phyloP scores from a whole-genome alignment of 2,329 filamentous ascomycete genomes.

The Verticillium longisporum region DNA sequence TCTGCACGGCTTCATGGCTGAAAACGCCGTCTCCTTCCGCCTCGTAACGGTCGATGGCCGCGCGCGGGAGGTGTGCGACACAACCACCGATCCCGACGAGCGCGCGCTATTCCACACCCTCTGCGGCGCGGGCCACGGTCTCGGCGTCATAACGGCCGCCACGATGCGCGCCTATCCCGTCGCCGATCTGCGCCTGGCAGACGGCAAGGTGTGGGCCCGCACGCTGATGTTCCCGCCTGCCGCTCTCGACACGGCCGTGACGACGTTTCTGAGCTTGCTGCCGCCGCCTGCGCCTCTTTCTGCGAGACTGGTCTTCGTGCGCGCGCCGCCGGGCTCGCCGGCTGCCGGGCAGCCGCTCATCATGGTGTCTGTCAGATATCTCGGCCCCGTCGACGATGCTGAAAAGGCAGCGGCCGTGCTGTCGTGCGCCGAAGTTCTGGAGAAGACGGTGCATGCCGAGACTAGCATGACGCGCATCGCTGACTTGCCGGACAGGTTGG shows the following conservation, averaged over 20 bases:
- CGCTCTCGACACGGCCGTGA: slow-evolving; percentile 13
- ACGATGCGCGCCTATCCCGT: slow-evolving; percentile 19
- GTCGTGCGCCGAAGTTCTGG: slow-evolving; percentile 8
- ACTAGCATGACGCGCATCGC: slow-evolving; percentile 15
- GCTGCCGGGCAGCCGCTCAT: slow-evolving; percentile 20
- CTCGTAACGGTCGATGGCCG: slow-evolving; percentile 16
- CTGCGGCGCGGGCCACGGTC: slow-evolving; percentile 25
- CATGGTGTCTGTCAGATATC: slow-evolving; percentile 15
- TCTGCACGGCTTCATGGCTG: slow-evolving; percentile 23
- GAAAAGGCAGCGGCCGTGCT: slow-evolving; percentile 15
- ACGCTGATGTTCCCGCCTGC: slow-evolving; percentile 19
- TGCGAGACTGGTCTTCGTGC: slow-evolving; percentile 16
- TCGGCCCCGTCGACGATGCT: slow-evolving; percentile 16
- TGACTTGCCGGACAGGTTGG: slow-evolving; percentile 15
- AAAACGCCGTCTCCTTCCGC: slow-evolving; percentile 19
- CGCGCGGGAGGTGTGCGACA: slow-evolving; percentile 1
- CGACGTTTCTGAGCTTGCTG: slow-evolving; percentile 15
- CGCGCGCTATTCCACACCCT: slow-evolving; percentile 21
- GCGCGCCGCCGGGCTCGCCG: slow-evolving; percentile 21
- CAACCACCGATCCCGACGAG: slow-evolving; percentile 15
- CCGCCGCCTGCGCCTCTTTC: slow-evolving; percentile 9
- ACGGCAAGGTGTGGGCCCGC: slow-evolving; percentile 23
- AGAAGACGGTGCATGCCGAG: slow-evolving; percentile 14
- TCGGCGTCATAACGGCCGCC: slow-evolving; percentile 22
- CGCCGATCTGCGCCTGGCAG: slow-evolving; percentile 15